Base-by-base conservation (phyloP, 2,329 filamentous ascomycete genomes). In the Xylaria sp. region DNA sequence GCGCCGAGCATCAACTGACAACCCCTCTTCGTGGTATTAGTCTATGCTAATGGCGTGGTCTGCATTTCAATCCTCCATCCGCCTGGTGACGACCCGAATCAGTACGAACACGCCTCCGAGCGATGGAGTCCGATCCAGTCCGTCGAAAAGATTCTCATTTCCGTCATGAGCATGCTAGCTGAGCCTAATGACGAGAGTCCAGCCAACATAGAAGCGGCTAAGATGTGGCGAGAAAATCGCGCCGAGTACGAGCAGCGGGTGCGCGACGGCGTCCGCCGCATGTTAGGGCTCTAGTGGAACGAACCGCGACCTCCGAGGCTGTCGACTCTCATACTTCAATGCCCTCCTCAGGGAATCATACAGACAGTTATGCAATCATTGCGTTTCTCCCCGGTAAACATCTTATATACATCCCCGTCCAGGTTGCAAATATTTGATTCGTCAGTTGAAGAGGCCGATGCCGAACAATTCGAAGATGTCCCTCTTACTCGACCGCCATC, bases 61-160 rank as follows among this genome's bases (percentile, higher is more conserved):
- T 98, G 95, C 83, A 98, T 98, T 76, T 97, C 93, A n/a, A 98
- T 98, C 82, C 89, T 98, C 1, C 95, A 98, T 80, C 91, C 95
- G 2, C 95, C 95, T 2, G 95, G 96, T 75, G 95, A 98, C 81
- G 95, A 98, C 80, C 96, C 96, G 61, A 97, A 97, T 83, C 94
- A 97, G 84, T 98, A 98, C 86, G 95, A 98, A 81, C 92, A 95
- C 74, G 95, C 96, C 7, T 94, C 92, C 1, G 96, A 98, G 83
- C 90, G 95, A 70, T 98, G 95, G 95, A 95, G 92, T 31, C 95
- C 95, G 13, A 97, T 98, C 69, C 96, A 98, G 83, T 96, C 92
- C 66, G 95, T 97, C 72, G 96, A 98, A 82, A 98, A 97, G 85
- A 98, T 98, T 73, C 85, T 98, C 73, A 94, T 98, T 65, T 94